Evolutionary conservation across 768 basidiomycete species (phyloP).

Genomic region (Termitomyces sp.): DNA sequence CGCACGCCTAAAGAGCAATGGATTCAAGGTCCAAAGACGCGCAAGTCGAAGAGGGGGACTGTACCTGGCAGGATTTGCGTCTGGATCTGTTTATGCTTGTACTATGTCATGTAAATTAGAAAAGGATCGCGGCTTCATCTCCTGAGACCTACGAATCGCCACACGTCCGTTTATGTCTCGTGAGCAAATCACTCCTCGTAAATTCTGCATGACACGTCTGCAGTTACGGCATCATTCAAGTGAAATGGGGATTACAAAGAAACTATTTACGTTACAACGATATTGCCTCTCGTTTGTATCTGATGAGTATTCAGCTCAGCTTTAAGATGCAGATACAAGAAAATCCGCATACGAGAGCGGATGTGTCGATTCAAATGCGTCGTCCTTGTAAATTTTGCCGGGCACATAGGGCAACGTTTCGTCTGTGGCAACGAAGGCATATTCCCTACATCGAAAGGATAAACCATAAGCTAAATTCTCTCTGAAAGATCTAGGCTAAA

Average conservation of each 20-base stretch:
- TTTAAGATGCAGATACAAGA: not conserved
- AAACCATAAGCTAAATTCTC: constrained; percentile 1
- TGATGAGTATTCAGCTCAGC: constrained; percentile 17
- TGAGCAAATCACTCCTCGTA: constrained; percentile 67
- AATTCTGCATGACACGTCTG: constrained; percentile 67
- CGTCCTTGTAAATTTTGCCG: constrained; percentile 68
- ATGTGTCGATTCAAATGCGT: constrained; percentile 72
- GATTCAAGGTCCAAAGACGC: not conserved
- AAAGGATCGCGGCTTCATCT: not conserved
- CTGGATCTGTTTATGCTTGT: constrained; percentile 50
- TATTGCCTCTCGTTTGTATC: constrained; percentile 65
- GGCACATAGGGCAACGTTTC: constrained; percentile 62
- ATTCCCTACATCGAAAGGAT: constrained; percentile 38
- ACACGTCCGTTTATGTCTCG: constrained; percentile 67
- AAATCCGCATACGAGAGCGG: constrained; percentile 54
- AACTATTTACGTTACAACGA: constrained; percentile 48
- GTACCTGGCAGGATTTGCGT: constrained; percentile 59
- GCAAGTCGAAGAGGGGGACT: not conserved
- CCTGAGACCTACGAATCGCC: constrained; percentile 51
- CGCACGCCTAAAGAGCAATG: constrained; percentile 41
- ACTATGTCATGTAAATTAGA: constrained; percentile 12
- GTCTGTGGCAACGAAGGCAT: constrained; percentile 68
- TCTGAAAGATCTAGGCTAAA: not conserved
- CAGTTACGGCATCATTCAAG: constrained; percentile 8
- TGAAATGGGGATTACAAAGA: not conserved